Percentiles rank a stretch among this genome's conserved stretches.
Conservation (phyloP, 495 filamentous ascomycete species). For the Choiromyces venosus region DNA sequence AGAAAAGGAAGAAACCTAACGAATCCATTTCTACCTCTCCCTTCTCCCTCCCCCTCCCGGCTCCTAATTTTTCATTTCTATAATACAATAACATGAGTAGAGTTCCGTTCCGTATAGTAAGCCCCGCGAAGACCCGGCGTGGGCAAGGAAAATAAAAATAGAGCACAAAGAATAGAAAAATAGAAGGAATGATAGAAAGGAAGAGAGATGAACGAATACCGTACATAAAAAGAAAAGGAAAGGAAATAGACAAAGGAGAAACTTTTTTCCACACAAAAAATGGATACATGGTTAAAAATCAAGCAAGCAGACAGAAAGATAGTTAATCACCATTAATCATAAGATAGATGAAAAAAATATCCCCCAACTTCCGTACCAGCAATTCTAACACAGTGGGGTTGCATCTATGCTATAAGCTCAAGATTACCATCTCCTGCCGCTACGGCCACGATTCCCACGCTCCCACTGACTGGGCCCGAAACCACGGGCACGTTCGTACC, state of each 20-base stretch:
- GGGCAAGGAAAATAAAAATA: background rate
- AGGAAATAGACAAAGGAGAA: background rate
- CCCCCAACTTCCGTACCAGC: background rate
- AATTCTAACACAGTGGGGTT: background rate
- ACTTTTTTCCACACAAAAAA: background rate
- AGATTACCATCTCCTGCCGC: background rate
- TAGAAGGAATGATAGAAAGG: background rate
- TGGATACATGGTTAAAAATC: background rate
- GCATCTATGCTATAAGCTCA: background rate
- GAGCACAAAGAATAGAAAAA: background rate
- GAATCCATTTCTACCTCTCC: background rate
- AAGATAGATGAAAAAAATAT: background rate
- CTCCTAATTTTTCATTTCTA: background rate
- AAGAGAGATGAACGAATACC: background rate
- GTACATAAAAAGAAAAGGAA: background rate
- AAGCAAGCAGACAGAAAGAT: background rate
- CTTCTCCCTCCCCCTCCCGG: background rate
- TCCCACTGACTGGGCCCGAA: background rate
- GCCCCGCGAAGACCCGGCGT: background rate
- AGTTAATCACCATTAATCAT: background rate
- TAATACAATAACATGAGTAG: constrained; percentile 1
- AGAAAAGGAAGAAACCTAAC: background rate
- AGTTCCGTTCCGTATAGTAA: background rate
- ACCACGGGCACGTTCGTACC: background rate
- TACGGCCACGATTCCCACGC: background rate